A percentile compares a stretch with the other conserved stretches of the same genome.
Evolutionary conservation across 208 protist species (phyloP).

Genomic region (Leptomonas pyrrhocoris): DNA sequence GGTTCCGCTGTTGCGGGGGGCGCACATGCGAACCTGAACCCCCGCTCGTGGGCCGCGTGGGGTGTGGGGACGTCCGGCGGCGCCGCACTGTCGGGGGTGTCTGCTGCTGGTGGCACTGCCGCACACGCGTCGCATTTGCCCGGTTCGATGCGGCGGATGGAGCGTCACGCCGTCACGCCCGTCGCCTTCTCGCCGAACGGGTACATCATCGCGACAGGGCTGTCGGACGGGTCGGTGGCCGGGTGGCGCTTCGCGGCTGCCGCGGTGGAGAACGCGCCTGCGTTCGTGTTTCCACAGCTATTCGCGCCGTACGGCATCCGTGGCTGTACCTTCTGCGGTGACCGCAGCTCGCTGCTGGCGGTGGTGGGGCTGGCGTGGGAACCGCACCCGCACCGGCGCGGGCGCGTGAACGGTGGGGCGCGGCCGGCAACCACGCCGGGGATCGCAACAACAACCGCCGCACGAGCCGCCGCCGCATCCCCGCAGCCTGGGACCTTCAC

Average conservation of each 20-base stretch:
- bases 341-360: conserved; percentile 59
- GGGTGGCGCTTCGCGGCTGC: conserved; percentile 67
- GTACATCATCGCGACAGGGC: conserved; percentile 69
- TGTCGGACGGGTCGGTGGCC: conserved; percentile 73
- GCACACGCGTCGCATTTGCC: not conserved
- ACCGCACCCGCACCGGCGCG: conserved; percentile 30
- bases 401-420: not conserved
- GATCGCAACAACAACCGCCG: not conserved
- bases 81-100: not conserved
- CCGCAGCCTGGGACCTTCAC: not conserved
- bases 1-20: not conserved
- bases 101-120: not conserved
- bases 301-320: conserved; percentile 54
- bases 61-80: not conserved
- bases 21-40: not conserved
- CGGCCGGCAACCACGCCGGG: no score
- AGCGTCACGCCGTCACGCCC: conserved; percentile 45
- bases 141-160: conserved; percentile 4
- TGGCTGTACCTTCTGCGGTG: conserved; percentile 69
- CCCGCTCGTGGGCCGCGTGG: conserved; percentile 17
- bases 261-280: conserved; percentile 33
- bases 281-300: conserved; percentile 45
- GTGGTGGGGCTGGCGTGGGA: conserved; percentile 59
- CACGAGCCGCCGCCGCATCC: not conserved
- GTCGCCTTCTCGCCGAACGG: conserved; percentile 68